phyloP scores from a whole-genome alignment of 768 basidiomycete species.

The Suillus ampliporus region DNA sequence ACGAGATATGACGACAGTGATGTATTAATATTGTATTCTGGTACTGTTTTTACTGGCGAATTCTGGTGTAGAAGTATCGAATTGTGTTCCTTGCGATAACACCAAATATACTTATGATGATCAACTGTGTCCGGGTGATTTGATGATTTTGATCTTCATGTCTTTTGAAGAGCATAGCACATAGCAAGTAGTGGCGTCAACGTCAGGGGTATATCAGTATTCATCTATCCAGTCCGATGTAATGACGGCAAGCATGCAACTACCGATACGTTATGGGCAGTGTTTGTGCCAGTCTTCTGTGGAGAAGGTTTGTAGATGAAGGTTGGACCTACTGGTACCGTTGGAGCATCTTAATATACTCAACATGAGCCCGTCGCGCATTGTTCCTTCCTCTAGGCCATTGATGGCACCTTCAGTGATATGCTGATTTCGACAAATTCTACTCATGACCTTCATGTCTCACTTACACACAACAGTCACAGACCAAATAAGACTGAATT shows the following conservation, averaged over 20 bases:
- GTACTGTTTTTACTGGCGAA: neutral
- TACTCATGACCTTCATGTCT: neutral
- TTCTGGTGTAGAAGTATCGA: neutral
- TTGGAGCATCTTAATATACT: conserved; percentile 31
- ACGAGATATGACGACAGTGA: neutral
- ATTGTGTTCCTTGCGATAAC: neutral
- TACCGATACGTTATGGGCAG: conserved; percentile 46
- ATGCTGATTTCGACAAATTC: neutral
- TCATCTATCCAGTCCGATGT: conserved; percentile 24
- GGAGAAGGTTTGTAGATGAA: conserved; percentile 61
- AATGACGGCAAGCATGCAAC: conserved; percentile 14
- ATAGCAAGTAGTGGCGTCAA: conserved; percentile 43
- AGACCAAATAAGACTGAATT: neutral
- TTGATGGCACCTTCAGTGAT: neutral
- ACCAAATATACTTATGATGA: neutral
- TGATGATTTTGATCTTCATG: conserved; percentile 43
- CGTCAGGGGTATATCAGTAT: conserved; percentile 54
- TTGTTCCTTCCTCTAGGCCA: conserved; percentile 27
- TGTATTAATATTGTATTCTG: conserved; percentile 5
- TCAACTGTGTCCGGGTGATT: neutral
- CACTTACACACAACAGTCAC: neutral
- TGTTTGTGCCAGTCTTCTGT: conserved; percentile 53
- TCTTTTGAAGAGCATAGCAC: conserved; percentile 47
- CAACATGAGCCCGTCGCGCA: conserved; percentile 5
- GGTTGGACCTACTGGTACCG: conserved; percentile 47